Conservation (phyloP, 1,284 basidiomycete species). For the Pisolithus thermaeus region DNA sequence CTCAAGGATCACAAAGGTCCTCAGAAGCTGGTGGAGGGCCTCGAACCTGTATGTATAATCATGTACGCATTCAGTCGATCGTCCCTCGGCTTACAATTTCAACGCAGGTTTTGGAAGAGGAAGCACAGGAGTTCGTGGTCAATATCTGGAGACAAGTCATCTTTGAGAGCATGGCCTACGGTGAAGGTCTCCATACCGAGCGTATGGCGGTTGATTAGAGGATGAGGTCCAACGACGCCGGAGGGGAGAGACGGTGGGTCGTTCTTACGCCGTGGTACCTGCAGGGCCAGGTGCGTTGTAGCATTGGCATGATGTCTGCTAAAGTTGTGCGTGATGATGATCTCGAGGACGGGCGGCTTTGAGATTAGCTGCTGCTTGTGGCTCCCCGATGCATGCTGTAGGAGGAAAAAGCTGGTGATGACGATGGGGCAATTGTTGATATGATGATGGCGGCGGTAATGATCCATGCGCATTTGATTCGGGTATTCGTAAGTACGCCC, state of each 20-base stretch:
- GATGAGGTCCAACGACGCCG: conserved; percentile 8
- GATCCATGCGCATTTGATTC: background rate
- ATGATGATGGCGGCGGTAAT: background rate
- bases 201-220: conserved; percentile 64
- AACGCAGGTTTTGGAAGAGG: conserved; percentile 79
- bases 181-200: conserved; percentile 76
- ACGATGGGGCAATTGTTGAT: conserved; percentile 3
- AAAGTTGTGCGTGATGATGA: conserved; percentile 10
- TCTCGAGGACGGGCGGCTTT: conserved; percentile 10
- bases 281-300: conserved; percentile 37
- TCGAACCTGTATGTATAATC: conserved; percentile 67
- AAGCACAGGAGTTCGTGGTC: conserved; percentile 70
- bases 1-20: conserved; percentile 80
- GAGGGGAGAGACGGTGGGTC: conserved; percentile 10
- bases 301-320: conserved; percentile 26
- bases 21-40: conserved; percentile 75
- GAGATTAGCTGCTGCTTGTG: conserved; percentile 13
- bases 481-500: conserved; percentile 27
- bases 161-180: conserved; percentile 87
- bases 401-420: conserved; percentile 10
- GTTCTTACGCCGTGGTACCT: conserved; percentile 21
- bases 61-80: background rate
- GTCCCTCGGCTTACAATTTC: background rate
- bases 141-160: conserved; percentile 84
- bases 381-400: conserved; percentile 4